Percentiles rank a stretch among this genome's conserved stretches.
Evolutionary conservation across 148 eudicot genomes (phyloP).

Genomic region (Chenopodium formosanum): DNA sequence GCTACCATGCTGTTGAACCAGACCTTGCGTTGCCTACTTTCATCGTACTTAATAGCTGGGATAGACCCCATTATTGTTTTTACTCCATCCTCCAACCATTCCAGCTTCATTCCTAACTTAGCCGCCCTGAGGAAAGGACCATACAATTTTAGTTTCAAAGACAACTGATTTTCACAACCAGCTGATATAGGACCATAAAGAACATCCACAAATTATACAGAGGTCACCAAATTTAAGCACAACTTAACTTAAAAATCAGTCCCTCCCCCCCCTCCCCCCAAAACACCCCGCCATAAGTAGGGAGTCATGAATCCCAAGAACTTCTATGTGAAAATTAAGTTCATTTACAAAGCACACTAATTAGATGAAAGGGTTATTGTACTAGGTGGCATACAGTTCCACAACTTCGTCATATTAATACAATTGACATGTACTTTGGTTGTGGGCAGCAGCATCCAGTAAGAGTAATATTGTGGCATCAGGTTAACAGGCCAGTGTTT

Average conservation of each 20-base stretch:
- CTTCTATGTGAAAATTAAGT: background rate
- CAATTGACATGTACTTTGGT: background rate
- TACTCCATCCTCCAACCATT: conserved; percentile 75
- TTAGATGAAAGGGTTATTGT: background rate
- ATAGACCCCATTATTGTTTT: conserved; percentile 84
- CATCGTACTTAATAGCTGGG: conserved; percentile 61
- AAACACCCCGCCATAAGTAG: too few species aligned
- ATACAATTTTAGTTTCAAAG: background rate
- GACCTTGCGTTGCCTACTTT: conserved; percentile 59
- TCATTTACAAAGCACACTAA: background rate
- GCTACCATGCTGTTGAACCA: conserved; percentile 97
- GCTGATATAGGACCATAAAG: background rate
- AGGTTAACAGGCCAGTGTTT: too few species aligned
- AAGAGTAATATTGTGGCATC: too few species aligned
- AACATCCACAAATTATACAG: background rate
- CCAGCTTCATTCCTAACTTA: conserved; percentile 76
- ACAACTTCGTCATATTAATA: background rate
- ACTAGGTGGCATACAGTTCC: background rate
- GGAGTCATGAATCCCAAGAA: background rate
- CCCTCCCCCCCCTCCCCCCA: too few species aligned
- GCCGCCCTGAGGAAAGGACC: conserved; percentile 53
- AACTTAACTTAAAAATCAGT: background rate
- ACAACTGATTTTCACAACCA: background rate
- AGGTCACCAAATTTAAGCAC: background rate
- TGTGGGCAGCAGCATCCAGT: background rate